These are phyloP conservation scores for Teratosphaeria pseudoeucalypti DNA, from an alignment of 2,329 filamentous ascomycete species.

Conservation along the genomic window DNA sequence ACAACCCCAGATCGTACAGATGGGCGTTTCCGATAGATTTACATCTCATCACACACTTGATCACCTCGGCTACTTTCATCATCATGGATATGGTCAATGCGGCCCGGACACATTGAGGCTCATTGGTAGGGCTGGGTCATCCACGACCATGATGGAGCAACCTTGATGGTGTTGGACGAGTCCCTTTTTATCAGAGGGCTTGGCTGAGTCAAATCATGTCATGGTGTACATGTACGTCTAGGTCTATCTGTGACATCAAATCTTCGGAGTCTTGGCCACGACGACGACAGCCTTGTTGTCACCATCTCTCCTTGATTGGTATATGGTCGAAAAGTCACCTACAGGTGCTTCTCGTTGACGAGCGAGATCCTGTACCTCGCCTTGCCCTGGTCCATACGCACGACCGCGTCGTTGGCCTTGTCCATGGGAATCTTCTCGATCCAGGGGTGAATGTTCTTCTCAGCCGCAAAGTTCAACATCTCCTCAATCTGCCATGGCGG, in stretches of 20 bases:
- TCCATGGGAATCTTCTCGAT: constrained; percentile 52
- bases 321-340: not conserved
- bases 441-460: constrained; percentile 50
- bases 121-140: no score
- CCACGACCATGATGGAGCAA: not conserved
- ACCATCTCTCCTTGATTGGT: not conserved
- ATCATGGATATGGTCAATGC: no score
- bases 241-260: not conserved
- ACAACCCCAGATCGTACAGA: no score
- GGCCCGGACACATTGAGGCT: not conserved
- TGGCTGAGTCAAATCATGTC: not conserved
- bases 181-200: not conserved
- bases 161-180: not conserved
- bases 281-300: not conserved
- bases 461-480: constrained; percentile 51
- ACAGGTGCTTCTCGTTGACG: constrained; percentile 24
- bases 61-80: no score
- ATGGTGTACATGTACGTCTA: not conserved
- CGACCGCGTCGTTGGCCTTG: constrained; percentile 46
- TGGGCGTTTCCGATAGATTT: no score
- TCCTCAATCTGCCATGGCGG: constrained; percentile 46
- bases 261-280: not conserved
- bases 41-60: no score
- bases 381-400: constrained; percentile 49
- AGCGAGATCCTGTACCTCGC: constrained; percentile 33